Base-by-base conservation (phyloP, 2,329 filamentous ascomycete species). In the Verticillium zaregamsianum region DNA sequence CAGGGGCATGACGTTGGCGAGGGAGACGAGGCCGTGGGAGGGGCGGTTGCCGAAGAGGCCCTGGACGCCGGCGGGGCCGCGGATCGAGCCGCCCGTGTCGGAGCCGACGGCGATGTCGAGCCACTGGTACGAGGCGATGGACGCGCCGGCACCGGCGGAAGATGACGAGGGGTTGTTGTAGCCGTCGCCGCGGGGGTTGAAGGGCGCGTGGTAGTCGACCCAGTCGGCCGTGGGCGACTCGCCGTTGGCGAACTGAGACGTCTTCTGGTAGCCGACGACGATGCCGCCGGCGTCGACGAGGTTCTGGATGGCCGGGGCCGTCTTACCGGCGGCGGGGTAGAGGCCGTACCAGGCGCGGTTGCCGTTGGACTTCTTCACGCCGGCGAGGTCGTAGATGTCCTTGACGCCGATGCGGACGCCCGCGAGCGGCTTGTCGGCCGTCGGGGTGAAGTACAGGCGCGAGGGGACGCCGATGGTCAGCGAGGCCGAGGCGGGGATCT, bases 391-490 rank as follows among this genome's bases (percentile, higher is more conserved):
- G 67, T 80, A 86, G 56, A 88, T 84, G 65, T 90, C 87, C 69
- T 90, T 90, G 60, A 89, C 78, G 0, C 80, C 86, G 0, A 89
- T 70, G 20, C 87, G 79, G 3, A 87, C 80, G 20, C 87, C 86
- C 5, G 84, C 82, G 0, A 90, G 75, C 1, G 86, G 86, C 67
- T 84, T 80, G n/a, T 79, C 75, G 0, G 71, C 67, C 0, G 81
- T 84, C 55, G 77, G 80, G 2, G 77, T 81, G 71, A 77, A 86
- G 73, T 88, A 88, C 0, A 89, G 74, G 11, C 86, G 78, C 7
- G 85, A 88, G 4, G 86, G 86, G 0, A 89, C 86, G 67, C 61
- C 79, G 35, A 82, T 67, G 25, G 74, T 74, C 20, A 73, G 59
- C 0, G 71, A 68, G 0, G 68, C 67, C 2, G 69, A 68, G 33